Base-by-base conservation (phyloP, 2,329 filamentous ascomycete genomes). In the Apiospora marii region DNA sequence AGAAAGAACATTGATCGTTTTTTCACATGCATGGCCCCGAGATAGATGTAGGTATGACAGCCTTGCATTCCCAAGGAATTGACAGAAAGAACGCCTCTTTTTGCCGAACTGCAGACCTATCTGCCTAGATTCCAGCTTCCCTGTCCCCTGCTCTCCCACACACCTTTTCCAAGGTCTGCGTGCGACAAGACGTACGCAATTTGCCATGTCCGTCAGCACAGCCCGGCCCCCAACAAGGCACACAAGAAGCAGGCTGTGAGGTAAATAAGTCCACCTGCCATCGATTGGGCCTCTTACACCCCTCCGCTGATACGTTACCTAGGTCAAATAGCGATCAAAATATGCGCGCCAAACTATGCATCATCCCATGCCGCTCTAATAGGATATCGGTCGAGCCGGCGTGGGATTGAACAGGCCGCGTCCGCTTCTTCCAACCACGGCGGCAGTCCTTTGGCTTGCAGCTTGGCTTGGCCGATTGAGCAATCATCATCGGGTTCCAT, bases 61-160 rank as follows among this genome's bases (percentile, higher is more conserved):
- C 53, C 53, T 61, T 61, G 53, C 30, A n/a, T 10, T 12, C 3
- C 53, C 19, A 37, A 19, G 10, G 6, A 10, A 41, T 10, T 41
- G 30, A n/a, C 3, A 4, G n/a, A 61, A 37, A 13, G 10, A 30
- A 19, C 19, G 53, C 53, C 53, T n/a, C 53, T n/a, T n/a, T 30
- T 19, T 3, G 49, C 30, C 53, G 30, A 7, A 2, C 8, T 61
- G 53, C 30, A 61, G 30, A 22, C 12, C 19, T 37, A 22, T 37
- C 30, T 37, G 53, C 53, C 53, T 58, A 58, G 51, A 58, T 58
- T 30, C 53, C 4, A 61, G 27, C 27, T 61, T 61, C 27, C 53
- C 14, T 61, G 53, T 37, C 16, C 53, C 49, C 49, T 53, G n/a
- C 49, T 53, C 49, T 53, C 27, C 53, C 16, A 22, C 14, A 10